phyloP scores from a whole-genome alignment of 345 rosid species.

The Raphanus sativus region DNA sequence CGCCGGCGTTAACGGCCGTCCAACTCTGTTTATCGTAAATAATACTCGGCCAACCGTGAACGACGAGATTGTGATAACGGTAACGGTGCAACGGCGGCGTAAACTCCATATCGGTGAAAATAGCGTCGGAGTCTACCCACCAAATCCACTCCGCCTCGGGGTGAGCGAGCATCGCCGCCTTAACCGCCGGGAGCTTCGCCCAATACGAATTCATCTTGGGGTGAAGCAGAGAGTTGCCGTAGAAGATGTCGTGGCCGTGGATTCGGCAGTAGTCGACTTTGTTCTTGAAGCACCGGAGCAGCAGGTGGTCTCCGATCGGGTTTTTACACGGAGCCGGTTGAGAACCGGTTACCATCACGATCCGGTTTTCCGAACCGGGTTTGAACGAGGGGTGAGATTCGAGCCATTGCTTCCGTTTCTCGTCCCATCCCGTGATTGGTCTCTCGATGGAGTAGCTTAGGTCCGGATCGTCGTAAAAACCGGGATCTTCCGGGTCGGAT shows the following conservation, averaged over 20 bases:
- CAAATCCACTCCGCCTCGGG: constrained; percentile 99
- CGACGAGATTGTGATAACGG: constrained; percentile 64
- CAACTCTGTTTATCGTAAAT: constrained; percentile 68
- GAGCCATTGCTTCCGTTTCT: constrained; percentile 72
- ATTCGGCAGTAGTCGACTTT: constrained; percentile 85
- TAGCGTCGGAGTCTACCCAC: constrained; percentile 98
- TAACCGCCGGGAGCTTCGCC: constrained; percentile 77
- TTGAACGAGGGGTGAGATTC: constrained; percentile 66
- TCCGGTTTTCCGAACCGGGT: constrained; percentile 54
- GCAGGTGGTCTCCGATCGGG: constrained; percentile 77
- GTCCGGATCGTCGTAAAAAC: constrained; percentile 81
- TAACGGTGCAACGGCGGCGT: constrained; percentile 68
- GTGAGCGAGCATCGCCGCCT: constrained; percentile 89
- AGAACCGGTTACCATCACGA: constrained; percentile 80
- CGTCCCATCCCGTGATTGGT: constrained; percentile 66
- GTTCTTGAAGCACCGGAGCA: constrained; percentile 78
- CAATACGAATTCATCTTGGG: constrained; percentile 73
- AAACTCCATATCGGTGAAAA: constrained; percentile 91
- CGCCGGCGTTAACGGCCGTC: constrained; percentile 91
- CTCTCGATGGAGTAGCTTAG: constrained; percentile 61
- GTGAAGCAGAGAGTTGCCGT: constrained; percentile 70
- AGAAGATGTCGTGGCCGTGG: constrained; percentile 84
- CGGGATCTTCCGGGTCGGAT: constrained; percentile 52
- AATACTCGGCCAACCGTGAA: constrained; percentile 76
- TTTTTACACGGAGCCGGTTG: constrained; percentile 79